Evolutionary conservation across 2,329 filamentous ascomycete genomes (phyloP), one percentile per base, ranked within the genome.

Genomic region (Claviceps arundinis): DNA sequence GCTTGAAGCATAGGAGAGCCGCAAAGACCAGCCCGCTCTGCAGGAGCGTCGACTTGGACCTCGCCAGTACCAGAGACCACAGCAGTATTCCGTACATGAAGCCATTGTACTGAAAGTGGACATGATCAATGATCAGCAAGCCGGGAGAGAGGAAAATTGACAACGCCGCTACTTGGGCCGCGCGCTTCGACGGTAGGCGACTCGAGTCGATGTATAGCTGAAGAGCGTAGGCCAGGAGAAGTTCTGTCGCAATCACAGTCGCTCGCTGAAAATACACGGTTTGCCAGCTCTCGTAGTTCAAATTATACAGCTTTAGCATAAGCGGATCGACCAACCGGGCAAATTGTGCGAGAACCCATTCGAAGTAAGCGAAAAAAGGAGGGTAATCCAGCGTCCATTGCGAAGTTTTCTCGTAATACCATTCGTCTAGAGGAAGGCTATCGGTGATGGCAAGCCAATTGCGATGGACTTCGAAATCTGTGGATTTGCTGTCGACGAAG

Each of bases 301-400:
- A 75, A 64, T 90, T 89, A 63, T 84, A 79, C 51, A 97, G 74
- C 56, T 82, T 75, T 52, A 97, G 74, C 85, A 98, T 93, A 54
- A 76, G 79, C 24, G 87, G 81, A 64, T 98, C 90, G 56, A 81
- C 76, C 64, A 87, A 80, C 57, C 75, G 79, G 26, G 90, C 93
- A 53, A 82, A 73, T 61, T 93, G 87, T 47, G 91, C 93, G 61
- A 98, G 76, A 45, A 82, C 66, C 89, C 89, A 97, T 75, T 98
- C 93, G 70, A 97, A 96, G 66, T 87, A 90, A 59, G 93, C 93
- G 65, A 98, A 98, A 71, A 97, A 96, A 7, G 93, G 93, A 37
- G 93, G 93, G 66, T 98, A 98, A 72, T 98, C 93, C 63, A 98
- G 84, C 0, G 93, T 98, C 93, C 93, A 98, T 88, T 97, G 89